A percentile compares a stretch with the other conserved stretches of the same genome.
These are phyloP conservation scores for Tetrahymena malaccensis DNA, from an alignment of 73 alveolate species.

Conservation along the genomic window DNA sequence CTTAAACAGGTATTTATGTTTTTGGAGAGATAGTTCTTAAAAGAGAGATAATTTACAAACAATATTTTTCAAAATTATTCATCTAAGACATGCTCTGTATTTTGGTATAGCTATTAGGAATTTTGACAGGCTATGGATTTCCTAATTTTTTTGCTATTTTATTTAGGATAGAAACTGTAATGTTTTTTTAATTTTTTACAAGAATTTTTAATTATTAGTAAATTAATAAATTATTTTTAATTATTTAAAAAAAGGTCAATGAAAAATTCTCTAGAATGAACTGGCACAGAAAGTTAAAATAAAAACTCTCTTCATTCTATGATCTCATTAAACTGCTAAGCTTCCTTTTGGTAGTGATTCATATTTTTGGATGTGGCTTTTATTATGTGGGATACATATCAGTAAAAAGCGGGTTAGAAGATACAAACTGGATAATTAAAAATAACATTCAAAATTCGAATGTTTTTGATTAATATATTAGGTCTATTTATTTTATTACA, in stretches of 20 bases:
- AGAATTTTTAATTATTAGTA: no score
- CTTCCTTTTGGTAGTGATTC: background rate
- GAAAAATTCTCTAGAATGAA: background rate
- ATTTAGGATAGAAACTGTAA: background rate
- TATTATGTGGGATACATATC: conserved; percentile 8
- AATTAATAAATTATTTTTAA: background rate
- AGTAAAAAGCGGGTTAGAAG: background rate
- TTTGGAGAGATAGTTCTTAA: background rate
- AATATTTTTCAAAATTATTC: background rate
- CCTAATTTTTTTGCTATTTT: background rate
- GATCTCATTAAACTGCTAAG: background rate
- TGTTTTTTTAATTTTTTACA: no score
- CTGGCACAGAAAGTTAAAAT: background rate
- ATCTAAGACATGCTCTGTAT: background rate
- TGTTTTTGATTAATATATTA: conserved; percentile 12
- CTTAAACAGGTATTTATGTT: background rate
- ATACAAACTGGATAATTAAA: background rate
- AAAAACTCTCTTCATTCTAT: background rate
- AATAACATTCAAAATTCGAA: background rate
- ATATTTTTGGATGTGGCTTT: conserved; percentile 35
- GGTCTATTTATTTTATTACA: conserved; percentile 50
- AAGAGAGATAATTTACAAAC: background rate
- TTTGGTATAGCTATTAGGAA: background rate
- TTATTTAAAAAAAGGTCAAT: background rate
- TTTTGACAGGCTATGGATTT: background rate